These are phyloP conservation scores for Sutorius australiensis DNA, from an alignment of 768 basidiomycete species.

Conservation along the genomic window DNA sequence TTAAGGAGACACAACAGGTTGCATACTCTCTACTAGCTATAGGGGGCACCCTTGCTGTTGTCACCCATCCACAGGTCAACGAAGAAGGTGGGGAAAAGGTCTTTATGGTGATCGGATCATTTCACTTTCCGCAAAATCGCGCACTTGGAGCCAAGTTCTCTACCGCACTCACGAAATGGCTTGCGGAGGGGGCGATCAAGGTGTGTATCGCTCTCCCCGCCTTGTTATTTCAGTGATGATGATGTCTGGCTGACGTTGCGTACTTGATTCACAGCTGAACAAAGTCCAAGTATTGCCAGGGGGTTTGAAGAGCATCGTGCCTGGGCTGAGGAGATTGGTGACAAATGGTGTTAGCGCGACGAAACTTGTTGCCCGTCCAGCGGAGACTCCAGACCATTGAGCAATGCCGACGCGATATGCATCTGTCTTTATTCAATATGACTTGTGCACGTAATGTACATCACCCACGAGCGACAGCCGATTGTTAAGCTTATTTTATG, in stretches of 20 bases:
- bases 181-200: constrained; percentile 18
- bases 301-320: constrained; percentile 33
- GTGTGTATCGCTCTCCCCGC: not conserved
- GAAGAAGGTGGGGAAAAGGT: constrained; percentile 3
- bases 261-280: constrained; percentile 28
- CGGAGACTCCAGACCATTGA: constrained; percentile 3
- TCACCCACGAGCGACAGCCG: not conserved
- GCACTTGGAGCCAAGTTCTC: constrained; percentile 11
- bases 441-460: not conserved
- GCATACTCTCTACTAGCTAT: constrained; percentile 29
- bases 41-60: constrained; percentile 27
- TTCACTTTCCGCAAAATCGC: constrained; percentile 4
- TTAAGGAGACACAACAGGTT: constrained; percentile 30
- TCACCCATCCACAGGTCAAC: not conserved
- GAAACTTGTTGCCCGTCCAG: constrained; percentile 36
- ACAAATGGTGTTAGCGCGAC: constrained; percentile 32
- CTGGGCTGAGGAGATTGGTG: constrained; percentile 31
- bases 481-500: not conserved
- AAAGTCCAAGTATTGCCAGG: constrained; percentile 36
- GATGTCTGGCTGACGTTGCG: not conserved
- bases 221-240: not conserved
- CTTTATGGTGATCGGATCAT: not conserved
- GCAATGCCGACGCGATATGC: not conserved
- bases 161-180: constrained; percentile 12
- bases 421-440: not conserved